Evolutionary conservation across 2,329 filamentous ascomycete species (phyloP).

Genomic region (Claviceps citrina): DNA sequence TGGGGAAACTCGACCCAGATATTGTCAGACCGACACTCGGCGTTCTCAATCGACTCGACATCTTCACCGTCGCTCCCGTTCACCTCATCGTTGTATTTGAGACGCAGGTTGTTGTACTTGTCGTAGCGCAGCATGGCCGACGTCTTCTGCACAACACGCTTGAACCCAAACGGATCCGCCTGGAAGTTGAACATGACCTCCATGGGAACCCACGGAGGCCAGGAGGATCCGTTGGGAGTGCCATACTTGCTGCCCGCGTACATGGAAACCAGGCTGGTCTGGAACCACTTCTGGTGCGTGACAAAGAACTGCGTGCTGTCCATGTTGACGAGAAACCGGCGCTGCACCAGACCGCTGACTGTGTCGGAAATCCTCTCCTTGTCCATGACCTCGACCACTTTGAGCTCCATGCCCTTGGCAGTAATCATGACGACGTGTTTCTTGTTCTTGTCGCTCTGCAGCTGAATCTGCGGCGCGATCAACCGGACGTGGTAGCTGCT

Average conservation of each 20-base stretch:
- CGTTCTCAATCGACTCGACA: constrained; percentile 35
- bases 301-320: constrained; percentile 98
- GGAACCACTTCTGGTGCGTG: constrained; percentile 81
- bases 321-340: constrained; percentile 86
- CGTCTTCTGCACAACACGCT: constrained; percentile 89
- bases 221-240: constrained; percentile 65
- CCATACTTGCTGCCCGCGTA: constrained; percentile 93
- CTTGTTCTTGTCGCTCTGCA: constrained; percentile 95
- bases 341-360: constrained; percentile 88
- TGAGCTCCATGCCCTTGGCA: constrained; percentile 94
- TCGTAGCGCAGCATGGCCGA: constrained; percentile 89
- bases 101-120: constrained; percentile 90
- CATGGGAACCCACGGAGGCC: constrained; percentile 96
- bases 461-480: constrained; percentile 92
- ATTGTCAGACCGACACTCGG: constrained; percentile 79
- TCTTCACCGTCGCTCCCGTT: constrained; percentile 42
- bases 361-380: constrained; percentile 82
- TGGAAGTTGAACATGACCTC: constrained; percentile 98
- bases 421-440: constrained; percentile 95
- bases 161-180: constrained; percentile 91
- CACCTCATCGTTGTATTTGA: constrained; percentile 95
- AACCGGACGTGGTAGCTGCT: constrained; percentile 90
- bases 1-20: constrained; percentile 95
- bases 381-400: constrained; percentile 96
- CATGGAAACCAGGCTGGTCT: constrained; percentile 69